Conservation (phyloP, 805 yeast species). For the Metschnikowia rubicola region DNA sequence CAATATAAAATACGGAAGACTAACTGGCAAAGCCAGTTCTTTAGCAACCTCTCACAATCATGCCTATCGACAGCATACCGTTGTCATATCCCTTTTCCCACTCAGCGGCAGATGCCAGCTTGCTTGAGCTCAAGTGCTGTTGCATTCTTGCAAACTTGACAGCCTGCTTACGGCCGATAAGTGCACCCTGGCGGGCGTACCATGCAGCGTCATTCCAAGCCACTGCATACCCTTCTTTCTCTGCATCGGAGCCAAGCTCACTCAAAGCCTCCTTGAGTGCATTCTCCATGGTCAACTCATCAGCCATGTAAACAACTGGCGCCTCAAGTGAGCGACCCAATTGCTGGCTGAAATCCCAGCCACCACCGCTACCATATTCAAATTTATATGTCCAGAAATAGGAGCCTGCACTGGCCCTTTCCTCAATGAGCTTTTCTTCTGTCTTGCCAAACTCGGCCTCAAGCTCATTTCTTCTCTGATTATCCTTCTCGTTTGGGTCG, state of each 20-base stretch:
- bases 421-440: conserved; percentile 45
- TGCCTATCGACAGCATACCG: conserved; percentile 47
- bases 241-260: conserved; percentile 72
- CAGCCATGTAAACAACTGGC: conserved; percentile 32
- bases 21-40: no score
- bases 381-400: conserved; percentile 92
- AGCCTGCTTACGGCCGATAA: conserved; percentile 68
- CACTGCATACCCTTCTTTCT: conserved; percentile 67
- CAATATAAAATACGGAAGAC: no score
- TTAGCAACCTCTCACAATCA: background rate
- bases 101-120: conserved; percentile 67
- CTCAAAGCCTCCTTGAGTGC: conserved; percentile 33
- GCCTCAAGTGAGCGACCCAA: conserved; percentile 38
- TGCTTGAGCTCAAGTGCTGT: conserved; percentile 62
- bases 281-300: conserved; percentile 38
- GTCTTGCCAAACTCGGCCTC: conserved; percentile 59
- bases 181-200: conserved; percentile 66
- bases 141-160: conserved; percentile 49
- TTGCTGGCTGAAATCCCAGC: conserved; percentile 90
- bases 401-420: conserved; percentile 57
- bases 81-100: conserved; percentile 82
- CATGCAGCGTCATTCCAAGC: conserved; percentile 71
- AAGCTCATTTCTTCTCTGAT: conserved; percentile 43
- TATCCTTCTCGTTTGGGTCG: conserved; percentile 18
- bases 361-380: conserved; percentile 88